phyloP scores from a whole-genome alignment of 306 rosid species.

The Oemleria cerasiformis region DNA sequence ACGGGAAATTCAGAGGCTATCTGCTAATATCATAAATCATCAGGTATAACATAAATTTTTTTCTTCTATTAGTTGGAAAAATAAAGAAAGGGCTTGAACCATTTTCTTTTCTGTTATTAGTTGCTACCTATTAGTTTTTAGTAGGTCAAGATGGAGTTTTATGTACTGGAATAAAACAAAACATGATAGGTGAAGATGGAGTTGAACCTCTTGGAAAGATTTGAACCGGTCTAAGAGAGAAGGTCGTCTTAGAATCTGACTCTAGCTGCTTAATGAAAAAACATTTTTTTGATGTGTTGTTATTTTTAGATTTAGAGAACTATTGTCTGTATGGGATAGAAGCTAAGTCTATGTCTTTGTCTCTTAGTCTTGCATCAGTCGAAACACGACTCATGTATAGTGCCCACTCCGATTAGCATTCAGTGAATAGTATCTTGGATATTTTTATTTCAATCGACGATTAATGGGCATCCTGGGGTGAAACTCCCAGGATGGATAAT shows the following conservation, averaged over 20 bases:
- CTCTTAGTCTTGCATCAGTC: background rate
- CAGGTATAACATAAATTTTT: conserved; percentile 51
- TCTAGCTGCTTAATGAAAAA: conserved; percentile 1
- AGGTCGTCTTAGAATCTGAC: conserved; percentile 11
- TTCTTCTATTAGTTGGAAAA: background rate
- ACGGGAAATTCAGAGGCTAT: conserved; percentile 97
- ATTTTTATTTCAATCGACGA: background rate
- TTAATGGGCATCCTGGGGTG: background rate
- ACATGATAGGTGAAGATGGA: conserved; percentile 4
- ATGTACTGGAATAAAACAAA: background rate
- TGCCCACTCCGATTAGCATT: background rate
- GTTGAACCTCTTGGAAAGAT: conserved; percentile 22
- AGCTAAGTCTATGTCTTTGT: background rate
- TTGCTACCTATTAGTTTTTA: background rate
- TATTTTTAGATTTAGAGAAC: conserved; percentile 1
- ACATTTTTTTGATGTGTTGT: background rate
- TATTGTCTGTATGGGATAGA: background rate
- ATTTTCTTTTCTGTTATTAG: background rate
- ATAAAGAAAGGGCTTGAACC: background rate
- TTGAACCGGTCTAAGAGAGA: conserved; percentile 21
- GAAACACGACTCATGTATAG: background rate
- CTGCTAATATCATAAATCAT: conserved; percentile 89
- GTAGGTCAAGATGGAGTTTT: conserved; percentile 7
- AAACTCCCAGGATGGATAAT: background rate
- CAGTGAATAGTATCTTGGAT: background rate